Evolutionary conservation across 1,284 basidiomycete species (phyloP), one percentile per base, ranked within the genome.

Genomic region (Lignosus rhinocerotis): DNA sequence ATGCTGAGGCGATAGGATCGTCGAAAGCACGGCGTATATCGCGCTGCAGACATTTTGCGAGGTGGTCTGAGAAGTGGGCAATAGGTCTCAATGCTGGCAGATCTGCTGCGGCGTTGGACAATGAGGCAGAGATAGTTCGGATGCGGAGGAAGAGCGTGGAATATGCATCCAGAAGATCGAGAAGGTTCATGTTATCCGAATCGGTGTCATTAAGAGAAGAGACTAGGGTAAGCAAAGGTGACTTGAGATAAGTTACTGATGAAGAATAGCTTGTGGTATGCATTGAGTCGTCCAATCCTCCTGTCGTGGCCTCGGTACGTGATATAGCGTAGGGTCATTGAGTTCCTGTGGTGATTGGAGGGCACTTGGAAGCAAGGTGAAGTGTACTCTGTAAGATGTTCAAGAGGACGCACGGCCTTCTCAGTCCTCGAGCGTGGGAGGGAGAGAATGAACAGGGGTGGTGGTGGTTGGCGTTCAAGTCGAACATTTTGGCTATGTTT

Each of bases 101-200:
- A 2, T 49, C 32, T 2, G 16, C 17, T 9, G 34, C 14, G 14
- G 17, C 25, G 1, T 58, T 43, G 9, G 70, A 46, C 2, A 82
- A 61, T 25, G 56, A 44, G 1, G 61, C 55, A 9, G 70, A 67
- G 19, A 77, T 71, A 2, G 70, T 65, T 31, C 77, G 73, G 51
- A 87, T 69, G 25, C 81, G 76, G 42, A 69, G 68, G 1, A 76
- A 76, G 42, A 88, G 73, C 0, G 76, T 74, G 56, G 70, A 73
- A 65, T 88, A 88, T 19, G 86, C 83, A 64, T 88, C 84, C 31
- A 78, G 68, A 55, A 87, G 70, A 66, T 85, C 83, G 61, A 83
- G 80, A 33, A 72, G 55, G 1, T 76, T 75, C n/a, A 79, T 69
- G n/a, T 58, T 30, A 8, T 60, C 52, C n/a, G 58, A 62, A 2